Base-by-base conservation (phyloP, 768 basidiomycete species). In the Leccinum pellstonianum region DNA sequence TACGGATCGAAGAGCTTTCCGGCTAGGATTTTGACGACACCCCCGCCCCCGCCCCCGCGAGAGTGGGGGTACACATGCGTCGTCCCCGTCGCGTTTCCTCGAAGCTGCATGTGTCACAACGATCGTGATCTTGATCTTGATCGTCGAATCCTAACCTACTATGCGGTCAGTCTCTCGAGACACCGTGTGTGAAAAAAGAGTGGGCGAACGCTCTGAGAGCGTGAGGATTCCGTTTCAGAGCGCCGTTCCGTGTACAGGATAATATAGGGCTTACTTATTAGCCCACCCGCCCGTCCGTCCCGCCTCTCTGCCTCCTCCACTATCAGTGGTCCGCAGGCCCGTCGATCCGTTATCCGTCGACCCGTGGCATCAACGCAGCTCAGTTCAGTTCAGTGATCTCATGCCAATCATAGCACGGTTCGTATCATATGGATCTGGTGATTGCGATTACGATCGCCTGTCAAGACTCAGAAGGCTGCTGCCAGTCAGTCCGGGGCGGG, bases 1-100 rank as follows among this genome's bases (percentile, higher is more conserved):
- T 77, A 67, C 0, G 83, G 77, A 68, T 86, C 81, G 64, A 84
- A 87, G 14, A 85, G 69, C 63, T 77, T 75, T 2, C 82, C 81
- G 0, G 81, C 82, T 33, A 80, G 66, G 59, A 76, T 58, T 49
- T 29, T 46, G 33, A 50, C n/a, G 12, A 35, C 48, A 7, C 23
- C 46, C 3, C 15, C 48, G 25, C 9, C 23, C 11, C 10, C 23
- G 25, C 17, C 47, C 6, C 23, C 48, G 9, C 6, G 12, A 41
- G 17, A 41, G 11, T n/a, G 41, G 41, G 41, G 3, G 9, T 0
- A 10, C 25, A 10, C 12, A 12, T 29, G 8, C 48, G 48, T 8
- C 21, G 21, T 47, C 19, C 7, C 21, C 47, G 19, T 21, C 41
- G n/a, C n/a, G 41, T n/a, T 19, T 4, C 41, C n/a, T 43, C n/a